A percentile compares a stretch with the other conserved stretches of the same genome.
Conservation (phyloP, 257 asterid genomes). For the Nemophila menziesii region DNA sequence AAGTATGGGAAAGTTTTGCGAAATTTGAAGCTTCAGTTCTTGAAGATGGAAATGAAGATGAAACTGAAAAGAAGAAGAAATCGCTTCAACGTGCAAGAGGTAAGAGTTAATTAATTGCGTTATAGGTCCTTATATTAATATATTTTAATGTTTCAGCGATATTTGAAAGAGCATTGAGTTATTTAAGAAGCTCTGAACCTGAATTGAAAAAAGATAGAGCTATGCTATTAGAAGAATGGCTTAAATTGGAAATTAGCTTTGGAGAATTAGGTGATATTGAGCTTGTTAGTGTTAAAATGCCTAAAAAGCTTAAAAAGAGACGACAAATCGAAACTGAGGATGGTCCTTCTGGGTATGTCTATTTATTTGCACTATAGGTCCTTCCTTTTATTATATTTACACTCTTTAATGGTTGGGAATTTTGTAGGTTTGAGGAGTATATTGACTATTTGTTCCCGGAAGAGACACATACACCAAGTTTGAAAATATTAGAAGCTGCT, state of each 20-base stretch:
- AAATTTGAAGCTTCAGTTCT: constrained; percentile 76
- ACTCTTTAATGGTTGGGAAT: constrained; percentile 14
- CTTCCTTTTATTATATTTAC: not conserved
- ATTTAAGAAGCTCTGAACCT: constrained; percentile 65
- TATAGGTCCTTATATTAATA: too few relatives aligned
- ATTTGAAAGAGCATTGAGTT: constrained; percentile 63
- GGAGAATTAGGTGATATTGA: constrained; percentile 71
- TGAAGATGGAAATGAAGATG: constrained; percentile 43
- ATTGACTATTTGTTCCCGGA: constrained; percentile 86
- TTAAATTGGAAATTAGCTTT: constrained; percentile 57
- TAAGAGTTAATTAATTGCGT: constrained; percentile 10
- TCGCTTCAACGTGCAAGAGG: constrained; percentile 79
- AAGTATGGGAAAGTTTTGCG: constrained; percentile 97
- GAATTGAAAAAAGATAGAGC: constrained; percentile 90
- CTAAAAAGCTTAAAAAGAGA: constrained; percentile 89
- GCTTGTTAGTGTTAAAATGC: constrained; percentile 60
- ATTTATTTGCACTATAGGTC: not conserved
- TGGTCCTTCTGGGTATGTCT: constrained; percentile 60
- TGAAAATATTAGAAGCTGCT: constrained; percentile 86
- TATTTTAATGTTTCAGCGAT: constrained; percentile 37
- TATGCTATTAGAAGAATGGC: constrained; percentile 88
- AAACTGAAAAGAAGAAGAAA: constrained; percentile 30
- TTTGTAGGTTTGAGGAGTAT: constrained; percentile 78
- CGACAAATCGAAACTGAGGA: constrained; percentile 75
- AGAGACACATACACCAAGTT: constrained; percentile 57